phyloP scores from a whole-genome alignment of 2,329 filamentous ascomycete genomes.

The Sporothrix humicola region DNA sequence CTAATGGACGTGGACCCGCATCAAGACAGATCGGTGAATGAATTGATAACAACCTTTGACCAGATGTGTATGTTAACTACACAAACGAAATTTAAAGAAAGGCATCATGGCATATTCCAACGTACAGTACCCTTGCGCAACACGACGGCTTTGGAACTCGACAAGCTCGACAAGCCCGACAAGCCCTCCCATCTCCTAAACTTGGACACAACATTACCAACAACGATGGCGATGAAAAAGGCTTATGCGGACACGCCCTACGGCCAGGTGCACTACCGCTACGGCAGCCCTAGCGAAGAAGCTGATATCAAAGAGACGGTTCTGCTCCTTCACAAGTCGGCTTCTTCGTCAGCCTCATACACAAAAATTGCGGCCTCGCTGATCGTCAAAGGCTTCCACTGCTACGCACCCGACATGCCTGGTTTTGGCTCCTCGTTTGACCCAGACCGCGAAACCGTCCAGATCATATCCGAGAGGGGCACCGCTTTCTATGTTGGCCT shows the following conservation, averaged over 20 bases:
- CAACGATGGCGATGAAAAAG: background rate
- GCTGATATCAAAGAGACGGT: background rate
- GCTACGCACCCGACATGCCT: background rate
- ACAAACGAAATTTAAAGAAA: too few species aligned
- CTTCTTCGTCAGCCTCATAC: background rate
- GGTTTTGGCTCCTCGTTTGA: background rate
- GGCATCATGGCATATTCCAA: too few species aligned
- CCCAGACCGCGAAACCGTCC: background rate
- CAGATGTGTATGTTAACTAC: too few species aligned
- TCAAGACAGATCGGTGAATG: too few species aligned
- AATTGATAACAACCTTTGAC: too few species aligned
- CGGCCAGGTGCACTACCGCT: background rate
- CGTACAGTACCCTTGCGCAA: too few species aligned
- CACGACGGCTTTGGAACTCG: too few species aligned
- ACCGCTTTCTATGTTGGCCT: background rate
- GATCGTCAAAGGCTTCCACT: background rate
- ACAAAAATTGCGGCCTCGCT: background rate
- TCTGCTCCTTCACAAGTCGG: constrained; percentile 1
- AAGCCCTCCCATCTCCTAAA: too few species aligned
- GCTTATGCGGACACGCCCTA: background rate
- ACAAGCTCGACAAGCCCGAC: too few species aligned
- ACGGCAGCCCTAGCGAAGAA: background rate
- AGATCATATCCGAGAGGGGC: background rate
- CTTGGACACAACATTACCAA: background rate
- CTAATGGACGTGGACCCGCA: too few species aligned